Conservation (phyloP, 257 asterid genomes). For the Solanum chmielewskii region DNA sequence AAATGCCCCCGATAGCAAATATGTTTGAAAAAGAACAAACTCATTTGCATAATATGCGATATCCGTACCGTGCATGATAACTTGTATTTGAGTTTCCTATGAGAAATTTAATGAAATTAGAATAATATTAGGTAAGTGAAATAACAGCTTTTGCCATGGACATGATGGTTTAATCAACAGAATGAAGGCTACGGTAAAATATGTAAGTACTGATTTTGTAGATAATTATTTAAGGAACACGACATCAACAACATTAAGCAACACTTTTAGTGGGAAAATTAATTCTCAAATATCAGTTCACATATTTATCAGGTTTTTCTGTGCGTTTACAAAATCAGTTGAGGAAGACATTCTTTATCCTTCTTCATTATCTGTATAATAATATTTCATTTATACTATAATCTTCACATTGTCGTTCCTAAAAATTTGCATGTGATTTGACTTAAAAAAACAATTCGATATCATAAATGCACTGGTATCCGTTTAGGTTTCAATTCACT, state of each 20-base stretch:
- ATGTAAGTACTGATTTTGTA: background rate
- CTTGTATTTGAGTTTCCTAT: too few relatives aligned
- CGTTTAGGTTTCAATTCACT: conserved; percentile 20
- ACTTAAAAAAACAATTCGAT: conserved; percentile 47
- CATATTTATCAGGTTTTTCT: too few relatives aligned
- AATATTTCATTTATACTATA: too few relatives aligned
- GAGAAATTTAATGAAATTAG: too few relatives aligned
- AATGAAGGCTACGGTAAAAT: background rate
- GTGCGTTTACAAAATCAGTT: too few relatives aligned
- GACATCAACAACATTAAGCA: background rate
- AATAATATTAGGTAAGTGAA: too few relatives aligned
- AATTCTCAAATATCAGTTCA: background rate
- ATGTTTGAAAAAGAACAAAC: background rate
- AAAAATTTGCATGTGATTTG: too few relatives aligned
- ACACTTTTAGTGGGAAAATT: background rate
- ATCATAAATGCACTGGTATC: conserved; percentile 78
- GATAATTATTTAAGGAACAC: background rate
- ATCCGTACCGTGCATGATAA: too few relatives aligned
- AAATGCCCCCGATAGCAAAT: background rate
- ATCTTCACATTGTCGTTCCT: too few relatives aligned
- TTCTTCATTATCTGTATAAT: too few relatives aligned
- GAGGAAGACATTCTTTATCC: too few relatives aligned
- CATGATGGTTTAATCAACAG: background rate
- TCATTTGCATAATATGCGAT: too few relatives aligned
- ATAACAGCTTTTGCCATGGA: background rate